Evolutionary conservation across 768 basidiomycete genomes (phyloP).

Genomic region (Hortiboletus campestris): DNA sequence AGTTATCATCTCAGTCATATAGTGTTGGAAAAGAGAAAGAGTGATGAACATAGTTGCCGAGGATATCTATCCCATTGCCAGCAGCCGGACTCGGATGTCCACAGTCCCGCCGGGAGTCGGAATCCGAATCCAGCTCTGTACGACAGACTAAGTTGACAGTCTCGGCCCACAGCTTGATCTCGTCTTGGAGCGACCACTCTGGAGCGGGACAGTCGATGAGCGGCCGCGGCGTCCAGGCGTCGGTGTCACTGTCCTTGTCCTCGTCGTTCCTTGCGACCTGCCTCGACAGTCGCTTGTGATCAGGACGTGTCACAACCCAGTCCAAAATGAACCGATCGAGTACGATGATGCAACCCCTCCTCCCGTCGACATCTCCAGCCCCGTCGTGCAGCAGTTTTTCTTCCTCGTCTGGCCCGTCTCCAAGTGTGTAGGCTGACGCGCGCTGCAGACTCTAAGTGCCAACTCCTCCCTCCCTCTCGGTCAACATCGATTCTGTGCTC

Average conservation of each 20-base stretch:
- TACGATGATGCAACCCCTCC: slow-evolving; percentile 13
- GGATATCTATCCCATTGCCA: too few species aligned
- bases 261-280: background rate
- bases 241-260: slow-evolving; percentile 25
- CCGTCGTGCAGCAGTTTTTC: slow-evolving; percentile 63
- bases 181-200: slow-evolving; percentile 71
- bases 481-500: slow-evolving; percentile 70
- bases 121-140: too few species aligned
- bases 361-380: slow-evolving; percentile 57
- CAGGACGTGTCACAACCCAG: too few species aligned
- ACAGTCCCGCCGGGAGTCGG: too few species aligned
- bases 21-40: too few species aligned
- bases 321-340: too few species aligned
- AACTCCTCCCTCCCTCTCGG: slow-evolving; percentile 79
- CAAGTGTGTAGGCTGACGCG: background rate
- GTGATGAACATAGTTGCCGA: too few species aligned
- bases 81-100: too few species aligned
- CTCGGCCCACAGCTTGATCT: slow-evolving; percentile 51
- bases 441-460: slow-evolving; percentile 70
- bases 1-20: too few species aligned
- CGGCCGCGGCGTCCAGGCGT: slow-evolving; percentile 78
- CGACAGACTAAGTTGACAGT: too few species aligned
- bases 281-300: too few species aligned
- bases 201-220: slow-evolving; percentile 66
- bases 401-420: slow-evolving; percentile 49